These are phyloP conservation scores for Botrytis cinerea DNA, from an alignment of 2,329 filamentous ascomycete species.

Conservation along the genomic window DNA sequence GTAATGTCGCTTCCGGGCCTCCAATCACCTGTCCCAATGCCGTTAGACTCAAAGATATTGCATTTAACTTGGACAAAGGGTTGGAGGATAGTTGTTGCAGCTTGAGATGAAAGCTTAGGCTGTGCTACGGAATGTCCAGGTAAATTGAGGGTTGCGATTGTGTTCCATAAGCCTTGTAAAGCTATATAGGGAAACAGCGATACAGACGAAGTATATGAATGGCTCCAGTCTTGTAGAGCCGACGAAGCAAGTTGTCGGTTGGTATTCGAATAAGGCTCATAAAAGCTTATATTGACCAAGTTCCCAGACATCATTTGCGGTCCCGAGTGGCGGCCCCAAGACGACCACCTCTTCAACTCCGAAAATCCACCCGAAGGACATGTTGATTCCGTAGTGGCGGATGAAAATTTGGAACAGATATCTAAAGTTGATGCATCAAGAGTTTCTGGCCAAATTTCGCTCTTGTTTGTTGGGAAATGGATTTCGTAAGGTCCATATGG, in stretches of 20 bases:
- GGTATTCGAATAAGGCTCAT: background rate
- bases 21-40: background rate
- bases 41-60: background rate
- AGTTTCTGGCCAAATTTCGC: background rate
- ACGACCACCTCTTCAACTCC: background rate
- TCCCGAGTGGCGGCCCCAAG: background rate
- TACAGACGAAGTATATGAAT: background rate
- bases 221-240: background rate
- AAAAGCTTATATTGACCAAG: background rate
- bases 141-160: background rate
- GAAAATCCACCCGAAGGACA: background rate
- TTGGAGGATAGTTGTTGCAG: background rate
- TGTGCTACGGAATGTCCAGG: background rate
- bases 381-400: background rate
- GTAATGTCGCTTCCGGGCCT: background rate
- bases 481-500: no score
- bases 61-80: background rate
- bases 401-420: background rate
- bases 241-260: background rate
- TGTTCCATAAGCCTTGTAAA: background rate
- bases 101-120: background rate
- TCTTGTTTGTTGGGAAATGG: background rate
- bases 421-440: background rate
- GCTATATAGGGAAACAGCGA: background rate
- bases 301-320: background rate